Base-by-base conservation (phyloP, 176 grass and related monocot species). In the Ensete glaucum region DNA sequence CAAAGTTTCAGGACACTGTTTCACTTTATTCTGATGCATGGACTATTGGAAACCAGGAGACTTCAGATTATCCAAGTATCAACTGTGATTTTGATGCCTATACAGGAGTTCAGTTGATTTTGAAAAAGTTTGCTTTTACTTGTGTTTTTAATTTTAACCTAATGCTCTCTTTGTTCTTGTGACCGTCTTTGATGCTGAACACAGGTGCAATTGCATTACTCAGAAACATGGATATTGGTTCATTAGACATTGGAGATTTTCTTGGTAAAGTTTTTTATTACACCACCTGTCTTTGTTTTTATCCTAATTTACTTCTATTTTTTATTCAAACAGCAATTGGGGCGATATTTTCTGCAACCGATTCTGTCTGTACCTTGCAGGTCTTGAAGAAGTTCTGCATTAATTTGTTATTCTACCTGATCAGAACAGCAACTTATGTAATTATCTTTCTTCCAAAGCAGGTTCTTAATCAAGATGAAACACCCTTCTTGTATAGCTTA, bases 321-420 rank as follows among this genome's bases (percentile, higher is more conserved):
- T 54, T 34, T 77, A 11, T 67, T 70, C 82, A 62, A 91, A 54
- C 88, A 99, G 96, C 96, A 62, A 91, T 99, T 74, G 96, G 91
- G 79, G 96, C 96, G 29, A 99, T 99, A 85, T 99, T 99, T 95
- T 99, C 96, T 53, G 96, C 96, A 57, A 99, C 96, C 71, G 96
- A 99, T 73, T 99, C 96, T 78, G 96, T 99, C 49, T 99, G 96
- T 80, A 99, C 96, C 4, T 76, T 99, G 67, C 96, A 99, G 96
- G 96, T 99, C 81, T 17, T 4, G 13, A 56, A 43, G 23, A 55
- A 73, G n/a, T 5, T 76, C 49, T 51, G 11, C 26, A n/a, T 66
- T 66, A 24, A 54, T 54, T 26, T 73, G 11, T 19, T 53, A 27
- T 56, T 19, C 26, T 13, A 19, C 53, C 50, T 21, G 58, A 59